phyloP scores from a whole-genome alignment of 2,329 filamentous ascomycete genomes.

The Penicillium frequentans region DNA sequence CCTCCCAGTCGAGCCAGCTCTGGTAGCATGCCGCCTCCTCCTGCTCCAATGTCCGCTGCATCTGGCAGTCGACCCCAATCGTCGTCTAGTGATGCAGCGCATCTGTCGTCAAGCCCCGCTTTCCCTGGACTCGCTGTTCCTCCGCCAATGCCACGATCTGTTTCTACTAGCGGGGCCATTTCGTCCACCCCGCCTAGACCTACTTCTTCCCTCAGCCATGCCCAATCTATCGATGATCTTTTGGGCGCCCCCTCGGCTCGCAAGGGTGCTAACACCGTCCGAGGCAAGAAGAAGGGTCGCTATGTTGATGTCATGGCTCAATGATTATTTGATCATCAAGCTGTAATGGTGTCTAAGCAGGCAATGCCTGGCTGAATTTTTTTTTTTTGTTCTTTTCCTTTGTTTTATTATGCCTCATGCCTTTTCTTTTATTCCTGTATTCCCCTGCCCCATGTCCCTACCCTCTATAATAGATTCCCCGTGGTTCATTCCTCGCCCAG shows the following conservation, averaged over 20 bases:
- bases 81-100: slow-evolving; percentile 28
- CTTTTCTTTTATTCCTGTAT: slow-evolving; percentile 10
- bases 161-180: neutral
- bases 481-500: slow-evolving; percentile 8
- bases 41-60: slow-evolving; percentile 22
- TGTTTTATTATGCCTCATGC: slow-evolving; percentile 21
- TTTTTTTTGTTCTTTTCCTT: slow-evolving; percentile 24
- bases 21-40: slow-evolving; percentile 51
- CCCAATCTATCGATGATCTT: slow-evolving; percentile 93
- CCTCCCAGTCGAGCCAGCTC: slow-evolving; percentile 55
- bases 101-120: slow-evolving; percentile 33
- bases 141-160: slow-evolving; percentile 24
- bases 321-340: slow-evolving; percentile 23
- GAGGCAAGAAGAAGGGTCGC: slow-evolving; percentile 77
- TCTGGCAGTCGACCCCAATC: slow-evolving; percentile 35
- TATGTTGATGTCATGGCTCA: slow-evolving; percentile 98
- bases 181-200: slow-evolving; percentile 60
- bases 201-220: slow-evolving; percentile 79
- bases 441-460: slow-evolving; percentile 4
- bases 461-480: slow-evolving; percentile 19
- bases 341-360: neutral
- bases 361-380: neutral
- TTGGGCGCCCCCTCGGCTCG: slow-evolving; percentile 72
- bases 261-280: slow-evolving; percentile 59
- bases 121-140: slow-evolving; percentile 29